phyloP scores from a whole-genome alignment of 176 grass and related monocot genomes.

The Carex myosuroides region DNA sequence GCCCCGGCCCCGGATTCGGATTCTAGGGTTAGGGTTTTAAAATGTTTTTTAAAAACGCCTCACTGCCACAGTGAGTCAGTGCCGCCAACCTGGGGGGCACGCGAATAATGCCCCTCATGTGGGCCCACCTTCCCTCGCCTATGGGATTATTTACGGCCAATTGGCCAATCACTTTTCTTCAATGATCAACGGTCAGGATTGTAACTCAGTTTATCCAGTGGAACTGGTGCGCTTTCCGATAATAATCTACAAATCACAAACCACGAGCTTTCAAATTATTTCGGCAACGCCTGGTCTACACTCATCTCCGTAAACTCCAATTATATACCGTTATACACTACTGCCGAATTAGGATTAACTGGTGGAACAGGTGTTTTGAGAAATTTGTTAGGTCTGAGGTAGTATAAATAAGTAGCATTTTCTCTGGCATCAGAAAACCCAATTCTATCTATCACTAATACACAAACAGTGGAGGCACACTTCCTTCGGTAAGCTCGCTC shows the following conservation, averaged over 20 bases:
- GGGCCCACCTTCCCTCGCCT: background rate
- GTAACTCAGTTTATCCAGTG: background rate
- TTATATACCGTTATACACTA: background rate
- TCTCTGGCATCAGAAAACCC: background rate
- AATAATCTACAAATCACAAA: background rate
- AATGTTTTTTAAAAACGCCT: background rate
- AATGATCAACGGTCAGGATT: background rate
- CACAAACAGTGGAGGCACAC: conserved; percentile 3
- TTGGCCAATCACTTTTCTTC: background rate
- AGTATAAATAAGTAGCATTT: conserved; percentile 19
- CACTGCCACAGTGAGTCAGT: background rate
- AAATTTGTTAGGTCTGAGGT: background rate
- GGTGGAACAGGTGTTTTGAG: background rate
- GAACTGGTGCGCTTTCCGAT: conserved; percentile 6
- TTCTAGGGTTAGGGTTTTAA: conserved; percentile 21
- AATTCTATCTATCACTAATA: background rate
- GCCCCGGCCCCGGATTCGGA: background rate
- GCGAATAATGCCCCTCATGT: background rate
- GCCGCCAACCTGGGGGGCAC: conserved; percentile 1
- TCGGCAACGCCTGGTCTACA: background rate
- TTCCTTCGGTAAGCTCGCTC: background rate
- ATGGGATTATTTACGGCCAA: background rate
- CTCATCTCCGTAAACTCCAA: background rate
- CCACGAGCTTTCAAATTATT: background rate
- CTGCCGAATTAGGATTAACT: background rate